Base-by-base conservation (phyloP, 108 stramenopile genomes). In the Conticribra guillardii region DNA sequence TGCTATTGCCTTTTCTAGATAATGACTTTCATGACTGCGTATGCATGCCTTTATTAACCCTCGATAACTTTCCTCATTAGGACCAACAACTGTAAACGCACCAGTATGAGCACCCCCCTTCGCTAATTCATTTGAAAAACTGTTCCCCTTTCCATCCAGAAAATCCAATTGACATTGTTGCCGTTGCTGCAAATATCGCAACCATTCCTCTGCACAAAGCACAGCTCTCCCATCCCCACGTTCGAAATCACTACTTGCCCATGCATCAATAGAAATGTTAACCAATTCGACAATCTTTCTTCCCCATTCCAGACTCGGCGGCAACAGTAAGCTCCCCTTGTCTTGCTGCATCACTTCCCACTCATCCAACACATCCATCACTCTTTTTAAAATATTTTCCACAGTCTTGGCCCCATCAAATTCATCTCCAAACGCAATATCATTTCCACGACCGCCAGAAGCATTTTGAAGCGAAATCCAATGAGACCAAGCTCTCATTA, bases 41-140 rank as follows among this genome's bases (percentile, higher is more conserved):
- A 71, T 71, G 29, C 46, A 61, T 1, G 59, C 69, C 22, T 71
- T 71, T 3, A 71, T 60, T 16, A 61, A 33, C 19, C 44, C 30
- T 27, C 56, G 58, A 27, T 71, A 60, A 37, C 49, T 60, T 52
- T 60, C 69, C 52, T 71, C 69, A 54, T 71, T 28, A 48, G 55
- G n/a, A n/a, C n/a, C n/a, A n/a, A n/a, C n/a, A n/a, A n/a, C n/a
- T n/a, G n/a, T n/a, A n/a, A n/a, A n/a, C n/a, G n/a, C n/a, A n/a
- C n/a, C n/a, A n/a, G n/a, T n/a, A n/a, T n/a, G n/a, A n/a, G n/a
- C n/a, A n/a, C n/a, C n/a, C n/a, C n/a, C n/a, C n/a, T n/a, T n/a
- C n/a, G n/a, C n/a, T n/a, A n/a, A n/a, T n/a, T n/a, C 51, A 33
- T 34, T 18, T n/a, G 41, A 57, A 2, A 68, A 17, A 29, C 55